Evolutionary conservation across 306 rosid genomes (phyloP).

Genomic region (Dryas alaskensis): DNA sequence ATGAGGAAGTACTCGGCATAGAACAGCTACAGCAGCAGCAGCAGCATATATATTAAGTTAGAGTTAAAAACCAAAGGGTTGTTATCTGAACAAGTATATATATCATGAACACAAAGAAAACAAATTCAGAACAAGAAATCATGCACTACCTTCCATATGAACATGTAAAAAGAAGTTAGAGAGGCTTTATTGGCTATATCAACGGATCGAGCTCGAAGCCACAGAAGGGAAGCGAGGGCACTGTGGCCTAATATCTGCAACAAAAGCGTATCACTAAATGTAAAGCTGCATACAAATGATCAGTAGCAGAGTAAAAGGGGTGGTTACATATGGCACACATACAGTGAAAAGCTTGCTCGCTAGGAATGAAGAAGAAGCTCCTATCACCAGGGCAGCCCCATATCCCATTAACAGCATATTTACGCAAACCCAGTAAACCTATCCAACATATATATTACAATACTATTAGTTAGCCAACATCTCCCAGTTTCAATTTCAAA

Average conservation of each 20-base stretch:
- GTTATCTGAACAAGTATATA: too few relatives aligned
- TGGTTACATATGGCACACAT: neutral
- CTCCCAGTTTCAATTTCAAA: neutral
- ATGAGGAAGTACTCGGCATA: constrained; percentile 26
- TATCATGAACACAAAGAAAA: neutral
- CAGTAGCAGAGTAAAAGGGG: neutral
- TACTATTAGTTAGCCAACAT: neutral
- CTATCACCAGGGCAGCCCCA: constrained; percentile 22
- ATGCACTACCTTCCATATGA: constrained; percentile 21
- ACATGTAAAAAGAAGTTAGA: constrained; percentile 25
- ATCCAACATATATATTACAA: neutral
- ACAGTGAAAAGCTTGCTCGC: constrained; percentile 20
- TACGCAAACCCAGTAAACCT: constrained; percentile 29
- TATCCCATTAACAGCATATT: constrained; percentile 24
- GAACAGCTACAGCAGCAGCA: constrained; percentile 12
- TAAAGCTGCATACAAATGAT: neutral
- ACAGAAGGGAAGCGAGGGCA: constrained; percentile 19
- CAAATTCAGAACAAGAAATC: neutral
- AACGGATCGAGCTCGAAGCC: constrained; percentile 24
- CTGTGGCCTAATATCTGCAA: constrained; percentile 18
- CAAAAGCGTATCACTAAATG: neutral
- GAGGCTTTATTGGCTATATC: constrained; percentile 20
- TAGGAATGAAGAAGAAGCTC: constrained; percentile 21
- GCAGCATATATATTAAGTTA: neutral
- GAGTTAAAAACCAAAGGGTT: neutral